Percentiles rank a stretch among this genome's conserved stretches.
Evolutionary conservation across 2,329 filamentous ascomycete species (phyloP).

Genomic region (Sclerotinia glacialis): DNA sequence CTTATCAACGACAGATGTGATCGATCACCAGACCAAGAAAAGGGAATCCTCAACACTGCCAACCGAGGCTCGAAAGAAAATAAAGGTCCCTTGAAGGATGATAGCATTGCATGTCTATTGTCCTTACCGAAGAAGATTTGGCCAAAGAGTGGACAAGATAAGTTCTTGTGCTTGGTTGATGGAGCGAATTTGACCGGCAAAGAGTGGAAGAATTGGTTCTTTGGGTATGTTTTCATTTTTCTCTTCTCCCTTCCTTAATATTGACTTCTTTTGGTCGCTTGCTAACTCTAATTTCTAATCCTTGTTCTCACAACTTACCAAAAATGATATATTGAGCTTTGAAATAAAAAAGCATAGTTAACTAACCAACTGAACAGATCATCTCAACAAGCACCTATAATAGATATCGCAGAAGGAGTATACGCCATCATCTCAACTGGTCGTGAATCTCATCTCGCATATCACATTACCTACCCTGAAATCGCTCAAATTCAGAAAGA

Average conservation of each 20-base stretch:
- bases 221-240: constrained; percentile 44
- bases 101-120: constrained; percentile 66
- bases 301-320: background rate
- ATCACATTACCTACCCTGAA: constrained; percentile 73
- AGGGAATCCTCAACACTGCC: background rate
- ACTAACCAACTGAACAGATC: background rate
- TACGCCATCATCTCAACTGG: constrained; percentile 76
- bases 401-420: constrained; percentile 78
- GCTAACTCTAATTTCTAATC: background rate
- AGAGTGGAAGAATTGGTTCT: constrained; percentile 69
- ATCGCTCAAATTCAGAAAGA: constrained; percentile 71
- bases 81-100: constrained; percentile 44
- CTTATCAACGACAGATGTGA: background rate
- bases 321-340: background rate
- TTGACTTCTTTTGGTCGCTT: background rate
- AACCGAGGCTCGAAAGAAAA: background rate
- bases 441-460: constrained; percentile 72
- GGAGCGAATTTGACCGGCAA: constrained; percentile 64
- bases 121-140: constrained; percentile 82
- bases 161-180: constrained; percentile 81
- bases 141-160: constrained; percentile 64
- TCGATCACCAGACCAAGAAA: background rate
- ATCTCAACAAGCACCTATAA: constrained; percentile 56
- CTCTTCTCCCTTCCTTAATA: background rate
- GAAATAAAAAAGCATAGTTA: background rate